A percentile compares a stretch with the other conserved stretches of the same genome.
phyloP scores from a whole-genome alignment of 169 alveolate genomes.

The Plasmodium yoelii region DNA sequence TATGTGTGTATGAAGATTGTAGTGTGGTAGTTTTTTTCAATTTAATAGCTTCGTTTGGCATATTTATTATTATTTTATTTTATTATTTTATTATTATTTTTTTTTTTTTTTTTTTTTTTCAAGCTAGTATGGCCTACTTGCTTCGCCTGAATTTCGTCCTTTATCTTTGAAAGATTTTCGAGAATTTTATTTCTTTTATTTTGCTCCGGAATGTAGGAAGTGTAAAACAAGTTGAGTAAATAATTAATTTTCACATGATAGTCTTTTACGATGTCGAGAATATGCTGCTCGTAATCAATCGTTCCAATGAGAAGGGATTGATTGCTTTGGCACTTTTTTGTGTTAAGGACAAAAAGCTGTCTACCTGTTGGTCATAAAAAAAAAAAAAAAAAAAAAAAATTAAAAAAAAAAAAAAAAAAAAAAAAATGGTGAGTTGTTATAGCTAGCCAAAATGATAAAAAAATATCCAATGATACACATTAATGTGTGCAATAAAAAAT shows the following conservation, averaged over 20 bases:
- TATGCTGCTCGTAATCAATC: slow-evolving; percentile 65
- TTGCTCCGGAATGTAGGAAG: slow-evolving; percentile 64
- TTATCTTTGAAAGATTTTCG: slow-evolving; percentile 52
- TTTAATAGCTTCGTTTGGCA: background rate
- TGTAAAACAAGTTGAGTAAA: slow-evolving; percentile 64
- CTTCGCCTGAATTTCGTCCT: slow-evolving; percentile 63
- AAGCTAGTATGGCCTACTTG: slow-evolving; percentile 21
- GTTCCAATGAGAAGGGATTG: slow-evolving; percentile 69
- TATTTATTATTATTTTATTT: background rate
- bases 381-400: background rate
- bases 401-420: background rate
- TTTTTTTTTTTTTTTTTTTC: background rate
- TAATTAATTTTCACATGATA: slow-evolving; percentile 62
- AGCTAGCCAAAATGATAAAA: too few species aligned
- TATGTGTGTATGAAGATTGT: background rate
- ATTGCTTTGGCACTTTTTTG: slow-evolving; percentile 61
- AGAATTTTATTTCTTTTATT: slow-evolving; percentile 47
- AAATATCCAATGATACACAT: too few species aligned
- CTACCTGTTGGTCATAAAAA: slow-evolving; percentile 18
- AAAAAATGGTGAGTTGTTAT: background rate
- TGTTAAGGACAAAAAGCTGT: slow-evolving; percentile 43
- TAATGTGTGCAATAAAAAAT: too few species aligned
- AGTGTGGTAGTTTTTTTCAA: background rate
- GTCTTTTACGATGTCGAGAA: slow-evolving; percentile 65
- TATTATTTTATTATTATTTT: too few species aligned